Conservation (phyloP, 2,329 filamentous ascomycete species). For the Samsoniella hepiali region DNA sequence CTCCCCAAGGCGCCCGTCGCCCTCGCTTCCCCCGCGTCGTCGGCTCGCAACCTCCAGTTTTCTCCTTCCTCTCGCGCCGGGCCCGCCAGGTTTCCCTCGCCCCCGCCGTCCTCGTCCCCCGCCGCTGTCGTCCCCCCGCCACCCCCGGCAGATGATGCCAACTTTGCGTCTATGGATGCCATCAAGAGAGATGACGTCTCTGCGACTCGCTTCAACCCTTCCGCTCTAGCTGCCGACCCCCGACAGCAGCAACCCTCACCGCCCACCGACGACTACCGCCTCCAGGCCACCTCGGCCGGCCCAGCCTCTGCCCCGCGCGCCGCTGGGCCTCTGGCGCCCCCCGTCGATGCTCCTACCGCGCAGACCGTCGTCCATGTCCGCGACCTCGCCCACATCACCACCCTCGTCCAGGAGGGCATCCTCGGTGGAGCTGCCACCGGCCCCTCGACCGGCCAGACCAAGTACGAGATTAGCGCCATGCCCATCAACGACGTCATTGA, state of each 20-base stretch:
- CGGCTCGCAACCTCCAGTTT: conserved; percentile 14
- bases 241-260: conserved; percentile 35
- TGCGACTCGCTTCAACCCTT: conserved; percentile 11
- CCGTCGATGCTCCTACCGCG: conserved; percentile 30
- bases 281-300: conserved; percentile 32
- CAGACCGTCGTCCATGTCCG: conserved; percentile 71
- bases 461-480: conserved; percentile 96
- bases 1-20: conserved; percentile 23
- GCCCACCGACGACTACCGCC: conserved; percentile 31
- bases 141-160: conserved; percentile 40
- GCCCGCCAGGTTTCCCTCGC: conserved; percentile 51
- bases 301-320: conserved; percentile 30
- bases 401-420: conserved; percentile 75
- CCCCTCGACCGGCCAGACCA: conserved; percentile 41
- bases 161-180: conserved; percentile 49
- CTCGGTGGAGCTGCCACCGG: conserved; percentile 43
- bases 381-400: conserved; percentile 87
- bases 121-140: conserved; percentile 33
- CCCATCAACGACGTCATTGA: conserved; percentile 96
- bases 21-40: conserved; percentile 22
- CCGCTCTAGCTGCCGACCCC: conserved; percentile 2
- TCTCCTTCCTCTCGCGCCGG: conserved; percentile 35
- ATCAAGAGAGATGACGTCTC: conserved; percentile 23
- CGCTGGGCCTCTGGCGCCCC: conserved; percentile 21
- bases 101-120: conserved; percentile 53